phyloP scores from a whole-genome alignment of 345 rosid species.

The Tarenaya hassleriana region DNA sequence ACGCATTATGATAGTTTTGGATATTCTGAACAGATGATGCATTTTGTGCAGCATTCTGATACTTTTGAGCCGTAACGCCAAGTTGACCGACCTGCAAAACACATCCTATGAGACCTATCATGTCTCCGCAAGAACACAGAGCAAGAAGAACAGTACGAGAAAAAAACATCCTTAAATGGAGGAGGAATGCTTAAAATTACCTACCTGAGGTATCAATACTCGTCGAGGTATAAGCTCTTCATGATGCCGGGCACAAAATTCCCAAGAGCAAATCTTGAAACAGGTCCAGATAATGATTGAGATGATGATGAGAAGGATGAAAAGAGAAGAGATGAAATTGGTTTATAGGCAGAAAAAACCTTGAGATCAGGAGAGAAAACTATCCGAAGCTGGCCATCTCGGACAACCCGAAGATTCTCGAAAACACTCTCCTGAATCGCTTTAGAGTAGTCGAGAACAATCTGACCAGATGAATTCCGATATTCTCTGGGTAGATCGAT shows the following conservation, averaged over 20 bases:
- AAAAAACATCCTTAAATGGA: background rate
- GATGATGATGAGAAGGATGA: slow-evolving; percentile 14
- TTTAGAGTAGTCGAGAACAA: slow-evolving; percentile 80
- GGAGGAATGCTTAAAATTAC: slow-evolving; percentile 11
- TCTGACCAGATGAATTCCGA: slow-evolving; percentile 65
- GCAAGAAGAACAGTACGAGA: too few species aligned
- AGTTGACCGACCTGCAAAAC: too few species aligned
- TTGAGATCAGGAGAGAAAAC: slow-evolving; percentile 81
- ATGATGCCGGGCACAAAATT: slow-evolving; percentile 87
- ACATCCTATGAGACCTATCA: too few species aligned
- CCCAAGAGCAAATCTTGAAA: slow-evolving; percentile 87
- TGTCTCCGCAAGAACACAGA: too few species aligned
- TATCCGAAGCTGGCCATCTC: slow-evolving; percentile 94
- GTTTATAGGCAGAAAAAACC: slow-evolving; percentile 37
- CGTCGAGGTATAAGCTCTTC: slow-evolving; percentile 97
- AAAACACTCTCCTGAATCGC: slow-evolving; percentile 96
- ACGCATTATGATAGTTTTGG: too few species aligned
- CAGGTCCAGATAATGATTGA: too few species aligned
- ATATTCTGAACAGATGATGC: too few species aligned
- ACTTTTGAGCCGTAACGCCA: too few species aligned
- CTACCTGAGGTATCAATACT: slow-evolving; percentile 91
- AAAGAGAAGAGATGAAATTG: background rate
- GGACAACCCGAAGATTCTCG: slow-evolving; percentile 95
- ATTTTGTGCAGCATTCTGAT: too few species aligned
- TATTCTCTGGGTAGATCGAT: slow-evolving; percentile 77